These are phyloP conservation scores for Boletellus sp. DNA, from an alignment of 768 basidiomycete genomes.

Conservation along the genomic window DNA sequence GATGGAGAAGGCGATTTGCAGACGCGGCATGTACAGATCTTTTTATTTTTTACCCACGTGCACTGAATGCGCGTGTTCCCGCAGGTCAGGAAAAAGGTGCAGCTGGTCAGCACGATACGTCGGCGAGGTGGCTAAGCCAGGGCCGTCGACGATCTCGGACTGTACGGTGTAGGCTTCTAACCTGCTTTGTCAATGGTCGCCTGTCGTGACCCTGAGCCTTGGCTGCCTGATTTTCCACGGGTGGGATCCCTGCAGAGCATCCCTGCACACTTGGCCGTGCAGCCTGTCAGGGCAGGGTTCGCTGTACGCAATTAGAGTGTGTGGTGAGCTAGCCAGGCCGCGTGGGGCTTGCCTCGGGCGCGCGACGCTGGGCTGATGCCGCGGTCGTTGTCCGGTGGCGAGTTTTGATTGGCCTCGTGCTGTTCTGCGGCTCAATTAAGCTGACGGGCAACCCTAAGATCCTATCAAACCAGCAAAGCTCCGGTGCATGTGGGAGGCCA, in stretches of 20 bases:
- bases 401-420: constrained; percentile 21
- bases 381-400: constrained; percentile 11
- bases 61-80: constrained; percentile 14
- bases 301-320: too few relatives aligned
- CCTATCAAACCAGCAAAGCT: constrained; percentile 12
- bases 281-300: too few relatives aligned
- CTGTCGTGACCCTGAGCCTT: constrained; percentile 1
- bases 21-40: constrained; percentile 53
- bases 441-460: constrained; percentile 14
- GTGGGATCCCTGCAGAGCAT: neutral
- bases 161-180: constrained; percentile 9
- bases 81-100: constrained; percentile 83
- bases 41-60: constrained; percentile 8
- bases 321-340: neutral
- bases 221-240: neutral
- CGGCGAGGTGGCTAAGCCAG: constrained; percentile 57
- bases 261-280: too few relatives aligned
- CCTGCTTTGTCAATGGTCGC: constrained; percentile 1
- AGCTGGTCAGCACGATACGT: constrained; percentile 75
- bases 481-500: neutral
- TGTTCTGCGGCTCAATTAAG: constrained; percentile 5
- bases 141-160: neutral
- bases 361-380: constrained; percentile 17
- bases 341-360: constrained; percentile 15
- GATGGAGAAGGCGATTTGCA: constrained; percentile 78